Conservation (phyloP, 2,329 filamentous ascomycete genomes). For the Zymoseptoria ardabiliae region DNA sequence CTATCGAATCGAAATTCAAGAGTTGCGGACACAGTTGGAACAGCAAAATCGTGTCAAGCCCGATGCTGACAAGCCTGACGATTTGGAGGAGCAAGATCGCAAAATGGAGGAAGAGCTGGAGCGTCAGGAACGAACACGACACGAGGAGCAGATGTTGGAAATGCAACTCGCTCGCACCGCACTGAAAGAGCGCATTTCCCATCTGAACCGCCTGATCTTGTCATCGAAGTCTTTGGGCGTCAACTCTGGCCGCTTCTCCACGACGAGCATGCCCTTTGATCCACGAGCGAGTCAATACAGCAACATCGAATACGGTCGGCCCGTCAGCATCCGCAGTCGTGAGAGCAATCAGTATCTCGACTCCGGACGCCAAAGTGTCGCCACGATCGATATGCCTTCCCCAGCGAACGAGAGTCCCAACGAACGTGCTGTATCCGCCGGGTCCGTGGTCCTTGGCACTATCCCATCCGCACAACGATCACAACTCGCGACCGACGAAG, state of each 20-base stretch:
- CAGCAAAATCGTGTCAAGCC: constrained; percentile 61
- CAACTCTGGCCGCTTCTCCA: constrained; percentile 63
- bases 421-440: constrained; percentile 24
- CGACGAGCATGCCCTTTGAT: constrained; percentile 36
- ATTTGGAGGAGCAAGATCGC: constrained; percentile 61
- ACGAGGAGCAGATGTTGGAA: constrained; percentile 96
- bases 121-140: constrained; percentile 61
- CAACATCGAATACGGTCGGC: constrained; percentile 25
- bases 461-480: constrained; percentile 24
- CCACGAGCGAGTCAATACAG: constrained; percentile 31
- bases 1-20: constrained; percentile 86
- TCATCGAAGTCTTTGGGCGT: constrained; percentile 95
- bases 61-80: constrained; percentile 39
- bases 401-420: constrained; percentile 17
- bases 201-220: constrained; percentile 88
- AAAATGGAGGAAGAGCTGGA: constrained; percentile 61
- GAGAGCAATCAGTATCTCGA: constrained; percentile 16
- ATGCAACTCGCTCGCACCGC: constrained; percentile 96
- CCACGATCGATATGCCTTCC: constrained; percentile 26
- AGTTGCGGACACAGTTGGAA: constrained; percentile 73
- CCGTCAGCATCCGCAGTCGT: constrained; percentile 26
- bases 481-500: constrained; percentile 26
- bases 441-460: constrained; percentile 25
- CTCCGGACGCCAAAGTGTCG: constrained; percentile 20
- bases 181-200: constrained; percentile 93